Evolutionary conservation across 768 basidiomycete genomes (phyloP).

Genomic region (Boletus edulis): DNA sequence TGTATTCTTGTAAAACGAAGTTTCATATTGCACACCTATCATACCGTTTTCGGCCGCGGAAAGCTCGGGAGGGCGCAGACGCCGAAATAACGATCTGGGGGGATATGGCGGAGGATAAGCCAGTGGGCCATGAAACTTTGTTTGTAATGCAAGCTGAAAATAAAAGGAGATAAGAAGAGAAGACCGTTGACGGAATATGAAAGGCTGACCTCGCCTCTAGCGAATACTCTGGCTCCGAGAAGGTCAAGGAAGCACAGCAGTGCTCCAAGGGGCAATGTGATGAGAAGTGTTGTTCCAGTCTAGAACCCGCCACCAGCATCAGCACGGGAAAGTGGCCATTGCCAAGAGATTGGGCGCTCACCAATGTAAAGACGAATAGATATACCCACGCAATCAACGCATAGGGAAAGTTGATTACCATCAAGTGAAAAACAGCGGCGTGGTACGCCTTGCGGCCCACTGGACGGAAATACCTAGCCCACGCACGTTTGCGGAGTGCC

Average conservation of each 20-base stretch:
- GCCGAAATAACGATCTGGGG: slow-evolving; percentile 75
- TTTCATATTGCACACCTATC: slow-evolving; percentile 45
- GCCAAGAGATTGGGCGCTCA: slow-evolving; percentile 36
- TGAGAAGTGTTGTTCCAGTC: slow-evolving; percentile 78
- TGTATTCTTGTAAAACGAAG: slow-evolving; percentile 77
- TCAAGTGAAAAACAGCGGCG: slow-evolving; percentile 62
- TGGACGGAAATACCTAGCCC: slow-evolving; percentile 66
- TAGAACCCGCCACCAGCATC: slow-evolving; percentile 29
- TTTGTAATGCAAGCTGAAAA: slow-evolving; percentile 61
- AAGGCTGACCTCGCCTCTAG: slow-evolving; percentile 61
- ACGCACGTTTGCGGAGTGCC: slow-evolving; percentile 29
- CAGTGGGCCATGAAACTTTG: slow-evolving; percentile 65
- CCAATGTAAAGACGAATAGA: slow-evolving; percentile 78
- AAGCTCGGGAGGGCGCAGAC: slow-evolving; percentile 47
- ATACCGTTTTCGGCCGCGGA: slow-evolving; percentile 50
- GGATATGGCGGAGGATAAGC: slow-evolving; percentile 62
- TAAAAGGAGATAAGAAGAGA: slow-evolving; percentile 13
- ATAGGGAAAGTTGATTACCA: slow-evolving; percentile 76
- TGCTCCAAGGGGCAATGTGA: slow-evolving; percentile 75
- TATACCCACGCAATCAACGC: slow-evolving; percentile 77
- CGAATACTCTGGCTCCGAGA: slow-evolving; percentile 67
- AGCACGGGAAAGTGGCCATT: not conserved
- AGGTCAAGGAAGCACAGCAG: slow-evolving; percentile 76
- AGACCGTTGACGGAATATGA: not conserved
- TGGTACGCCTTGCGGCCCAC: slow-evolving; percentile 57